Percentiles rank a stretch among this genome's conserved stretches.
Conservation (phyloP, 768 basidiomycete genomes). For the Suillus paluster region DNA sequence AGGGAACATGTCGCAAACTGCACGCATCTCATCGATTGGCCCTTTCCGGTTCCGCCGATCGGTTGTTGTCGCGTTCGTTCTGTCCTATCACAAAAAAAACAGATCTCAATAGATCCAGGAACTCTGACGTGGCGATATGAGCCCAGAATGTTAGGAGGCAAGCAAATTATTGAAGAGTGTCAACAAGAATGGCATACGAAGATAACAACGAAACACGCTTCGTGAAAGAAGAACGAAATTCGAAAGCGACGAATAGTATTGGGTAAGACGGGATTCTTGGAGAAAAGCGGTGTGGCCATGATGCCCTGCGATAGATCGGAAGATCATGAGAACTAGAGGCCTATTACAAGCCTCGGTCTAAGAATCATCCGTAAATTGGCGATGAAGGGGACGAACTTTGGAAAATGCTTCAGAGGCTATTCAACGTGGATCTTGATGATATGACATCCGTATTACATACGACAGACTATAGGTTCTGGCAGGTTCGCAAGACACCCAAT, state of each 20-base stretch:
- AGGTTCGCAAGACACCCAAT: background rate
- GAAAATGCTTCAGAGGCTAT: constrained; percentile 1
- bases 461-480: constrained; percentile 3
- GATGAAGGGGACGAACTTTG: constrained; percentile 2
- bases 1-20: background rate
- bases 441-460: background rate
- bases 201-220: constrained; percentile 30
- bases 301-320: constrained; percentile 20
- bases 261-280: constrained; percentile 9
- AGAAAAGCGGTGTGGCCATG: constrained; percentile 24
- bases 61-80: background rate
- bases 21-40: background rate
- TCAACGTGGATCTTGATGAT: constrained; percentile 2
- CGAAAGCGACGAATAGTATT: background rate
- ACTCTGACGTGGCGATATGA: constrained; percentile 4
- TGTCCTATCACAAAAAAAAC: background rate
- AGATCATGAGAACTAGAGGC: constrained; percentile 29
- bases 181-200: constrained; percentile 6
- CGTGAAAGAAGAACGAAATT: constrained; percentile 26
- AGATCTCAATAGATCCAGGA: background rate
- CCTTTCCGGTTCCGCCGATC: constrained; percentile 4
- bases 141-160: background rate
- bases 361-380: constrained; percentile 13
- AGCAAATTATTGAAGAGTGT: background rate
- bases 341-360: constrained; percentile 18